Evolutionary conservation across 495 filamentous ascomycete genomes (phyloP), one percentile per base, ranked within the genome.

Genomic region (Tuber melanosporum): DNA sequence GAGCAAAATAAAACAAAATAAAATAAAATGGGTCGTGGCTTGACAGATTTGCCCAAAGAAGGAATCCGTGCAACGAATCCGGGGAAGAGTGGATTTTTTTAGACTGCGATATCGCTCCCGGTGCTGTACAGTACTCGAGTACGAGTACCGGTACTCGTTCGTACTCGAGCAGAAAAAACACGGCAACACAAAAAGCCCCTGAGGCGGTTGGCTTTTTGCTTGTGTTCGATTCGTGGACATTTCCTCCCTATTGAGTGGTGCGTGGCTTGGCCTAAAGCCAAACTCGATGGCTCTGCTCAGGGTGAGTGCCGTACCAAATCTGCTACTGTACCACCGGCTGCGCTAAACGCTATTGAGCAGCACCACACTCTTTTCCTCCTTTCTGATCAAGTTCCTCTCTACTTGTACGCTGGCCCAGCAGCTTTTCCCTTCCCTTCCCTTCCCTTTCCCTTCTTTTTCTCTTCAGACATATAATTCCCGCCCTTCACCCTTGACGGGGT

Each of bases 391-490:
- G 49, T n/a, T 49, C 47, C 0, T 49, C 22, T 49, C 47, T 66
- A 43, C 42, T 43, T 43, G 42, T 43, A 32, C 32, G 32, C 32
- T 32, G 12, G 57, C 26, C 3, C 52, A 66, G 57, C 26, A 66
- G 7, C 9, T 32, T 15, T 66, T 41, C 39, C 39, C 57, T 66
- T 57, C 49, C 49, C 22, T 52, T 52, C 47, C 47, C 22, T n/a
- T 43, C 42, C 42, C 12, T 66, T 57, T 20, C 47, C 20, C 17
- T 52, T 15, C 47, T 8, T 3, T 46, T 15, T 66, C 57, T n/a
- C 57, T 66, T 32, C n/a, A 66, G n/a, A 66, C 57, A 66, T 62
- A 26, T 66, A 66, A 66, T 66, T 32, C 57, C 57, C 57, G 57
- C 57, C 57, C 57, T 26, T 32, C n/a, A 66, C 57, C 52, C 57